Evolutionary conservation across 108 stramenopile species (phyloP).

Genomic region (Schizochytrium sp.): DNA sequence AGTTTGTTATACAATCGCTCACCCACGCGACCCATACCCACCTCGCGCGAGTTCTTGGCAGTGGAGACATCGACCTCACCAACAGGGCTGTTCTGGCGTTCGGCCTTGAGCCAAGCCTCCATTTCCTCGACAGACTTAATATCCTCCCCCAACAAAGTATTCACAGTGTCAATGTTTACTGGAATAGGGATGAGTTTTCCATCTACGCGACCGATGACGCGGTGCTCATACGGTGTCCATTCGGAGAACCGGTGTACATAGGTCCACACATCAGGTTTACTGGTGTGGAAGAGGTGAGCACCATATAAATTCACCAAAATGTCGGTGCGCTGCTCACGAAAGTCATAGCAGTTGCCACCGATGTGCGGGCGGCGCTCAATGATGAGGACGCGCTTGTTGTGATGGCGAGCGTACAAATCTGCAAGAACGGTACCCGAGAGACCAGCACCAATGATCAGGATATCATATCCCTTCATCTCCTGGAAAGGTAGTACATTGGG

Average conservation of each 20-base stretch:
- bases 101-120: slow-evolving; percentile 80
- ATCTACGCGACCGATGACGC: slow-evolving; percentile 75
- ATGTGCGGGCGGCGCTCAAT: slow-evolving; percentile 77
- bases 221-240: slow-evolving; percentile 83
- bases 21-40: slow-evolving; percentile 82
- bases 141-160: slow-evolving; percentile 79
- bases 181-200: slow-evolving; percentile 82
- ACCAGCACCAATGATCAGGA: slow-evolving; percentile 83
- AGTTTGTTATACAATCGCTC: slow-evolving; percentile 79
- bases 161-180: slow-evolving; percentile 86
- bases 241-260: slow-evolving; percentile 78
- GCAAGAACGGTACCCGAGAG: slow-evolving; percentile 83
- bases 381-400: slow-evolving; percentile 75
- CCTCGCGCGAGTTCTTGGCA: slow-evolving; percentile 80
- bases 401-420: slow-evolving; percentile 78
- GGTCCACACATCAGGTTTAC: slow-evolving; percentile 79
- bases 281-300: slow-evolving; percentile 75
- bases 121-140: slow-evolving; percentile 78
- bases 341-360: slow-evolving; percentile 86
- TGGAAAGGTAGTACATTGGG: neutral
- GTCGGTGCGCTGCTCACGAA: slow-evolving; percentile 70
- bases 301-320: slow-evolving; percentile 54
- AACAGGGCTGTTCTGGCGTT: slow-evolving; percentile 65
- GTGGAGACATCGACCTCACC: slow-evolving; percentile 57
- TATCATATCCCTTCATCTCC: slow-evolving; percentile 66